A percentile compares a stretch with the other conserved stretches of the same genome.
These are phyloP conservation scores for Lasiodiplodia hormozganensis DNA, from an alignment of 2,329 filamentous ascomycete species.

Conservation along the genomic window DNA sequence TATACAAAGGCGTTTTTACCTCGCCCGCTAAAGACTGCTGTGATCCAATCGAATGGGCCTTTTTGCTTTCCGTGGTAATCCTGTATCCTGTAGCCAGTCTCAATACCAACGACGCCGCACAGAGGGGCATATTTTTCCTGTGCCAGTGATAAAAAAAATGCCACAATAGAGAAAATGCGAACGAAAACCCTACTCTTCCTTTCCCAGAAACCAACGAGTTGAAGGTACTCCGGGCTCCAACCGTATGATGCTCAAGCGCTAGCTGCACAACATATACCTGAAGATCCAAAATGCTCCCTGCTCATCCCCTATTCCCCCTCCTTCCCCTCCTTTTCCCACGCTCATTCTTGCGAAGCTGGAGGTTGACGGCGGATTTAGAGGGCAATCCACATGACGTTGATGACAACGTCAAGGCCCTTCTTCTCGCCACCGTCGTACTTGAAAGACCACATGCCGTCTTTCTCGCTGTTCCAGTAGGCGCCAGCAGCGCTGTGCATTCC, in stretches of 20 bases:
- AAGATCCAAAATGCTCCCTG: not conserved
- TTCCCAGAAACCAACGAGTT: conserved; percentile 26
- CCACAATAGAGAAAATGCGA: conserved; percentile 23
- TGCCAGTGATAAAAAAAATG: conserved; percentile 14
- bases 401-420: conserved; percentile 61
- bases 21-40: conserved; percentile 16
- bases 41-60: conserved; percentile 13
- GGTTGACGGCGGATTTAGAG: conserved; percentile 51
- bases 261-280: conserved; percentile 26
- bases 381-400: conserved; percentile 74
- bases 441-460: conserved; percentile 88
- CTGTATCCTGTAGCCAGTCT: conserved; percentile 25
- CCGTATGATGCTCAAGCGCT: conserved; percentile 27
- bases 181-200: conserved; percentile 11
- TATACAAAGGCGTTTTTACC: conserved; percentile 20
- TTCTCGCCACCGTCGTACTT: conserved; percentile 72
- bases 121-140: conserved; percentile 13
- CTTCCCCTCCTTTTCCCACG: not conserved
- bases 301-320: not conserved
- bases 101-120: conserved; percentile 18
- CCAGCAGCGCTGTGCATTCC: conserved; percentile 90
- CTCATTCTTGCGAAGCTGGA: too few relatives aligned
- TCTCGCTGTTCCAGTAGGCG: conserved; percentile 90
- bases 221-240: conserved; percentile 27
- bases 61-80: conserved; percentile 17